These are phyloP conservation scores for Parietichytrium sp. DNA, from an alignment of 108 stramenopile species.

Conservation along the genomic window DNA sequence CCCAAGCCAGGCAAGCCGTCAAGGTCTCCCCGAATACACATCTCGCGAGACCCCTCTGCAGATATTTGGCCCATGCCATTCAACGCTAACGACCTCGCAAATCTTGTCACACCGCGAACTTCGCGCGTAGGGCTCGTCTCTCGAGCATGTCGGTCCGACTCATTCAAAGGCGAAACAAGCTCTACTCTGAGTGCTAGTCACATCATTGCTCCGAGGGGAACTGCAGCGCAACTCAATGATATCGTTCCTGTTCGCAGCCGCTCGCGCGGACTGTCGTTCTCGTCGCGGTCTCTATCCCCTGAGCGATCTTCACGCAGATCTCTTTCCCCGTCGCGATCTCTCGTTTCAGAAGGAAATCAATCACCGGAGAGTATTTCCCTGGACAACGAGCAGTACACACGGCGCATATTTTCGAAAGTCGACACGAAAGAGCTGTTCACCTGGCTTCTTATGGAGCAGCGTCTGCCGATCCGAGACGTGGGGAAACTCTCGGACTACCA, in stretches of 20 bases:
- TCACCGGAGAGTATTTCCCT: neutral
- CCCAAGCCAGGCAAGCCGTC: neutral
- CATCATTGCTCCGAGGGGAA: neutral
- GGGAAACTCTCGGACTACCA: neutral
- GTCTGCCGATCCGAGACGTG: neutral
- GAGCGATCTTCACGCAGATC: no score
- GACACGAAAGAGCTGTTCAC: neutral
- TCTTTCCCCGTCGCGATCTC: no score
- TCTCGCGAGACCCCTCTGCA: neutral
- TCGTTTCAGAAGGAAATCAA: no score
- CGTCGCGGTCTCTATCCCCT: no score
- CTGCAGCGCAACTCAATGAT: neutral
- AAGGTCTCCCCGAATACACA: neutral
- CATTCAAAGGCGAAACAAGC: neutral
- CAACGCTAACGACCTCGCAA: neutral
- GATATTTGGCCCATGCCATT: constrained; percentile 20
- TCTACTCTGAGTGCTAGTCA: neutral
- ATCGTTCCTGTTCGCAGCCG: neutral
- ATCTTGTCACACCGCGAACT: no score
- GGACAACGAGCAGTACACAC: neutral
- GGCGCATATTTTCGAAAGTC: neutral
- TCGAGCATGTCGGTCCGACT: neutral
- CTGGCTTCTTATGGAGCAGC: neutral
- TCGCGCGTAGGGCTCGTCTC: neutral
- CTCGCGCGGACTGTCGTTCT: neutral